Percentiles rank a stretch among this genome's conserved stretches.
Evolutionary conservation across 768 basidiomycete species (phyloP).

Genomic region (Cubamyces lactineus): DNA sequence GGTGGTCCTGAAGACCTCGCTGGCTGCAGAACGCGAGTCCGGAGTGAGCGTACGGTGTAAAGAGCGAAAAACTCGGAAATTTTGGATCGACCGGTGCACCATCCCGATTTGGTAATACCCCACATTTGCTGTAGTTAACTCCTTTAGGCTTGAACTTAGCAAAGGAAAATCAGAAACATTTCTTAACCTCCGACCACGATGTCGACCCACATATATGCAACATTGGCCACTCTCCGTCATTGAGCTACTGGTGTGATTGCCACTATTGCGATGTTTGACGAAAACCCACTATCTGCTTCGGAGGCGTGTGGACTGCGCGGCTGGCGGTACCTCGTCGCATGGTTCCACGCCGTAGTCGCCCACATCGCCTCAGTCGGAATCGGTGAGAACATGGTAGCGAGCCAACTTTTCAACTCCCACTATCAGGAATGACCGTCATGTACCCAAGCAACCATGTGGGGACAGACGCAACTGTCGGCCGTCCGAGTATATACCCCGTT

Average conservation of each 20-base stretch:
- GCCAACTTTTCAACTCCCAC: constrained; percentile 1
- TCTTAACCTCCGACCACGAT: neutral
- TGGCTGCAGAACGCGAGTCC: constrained; percentile 6
- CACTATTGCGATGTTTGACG: neutral
- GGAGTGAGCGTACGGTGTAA: constrained; percentile 5
- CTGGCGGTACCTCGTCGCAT: constrained; percentile 9
- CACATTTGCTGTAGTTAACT: neutral
- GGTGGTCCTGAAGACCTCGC: constrained; percentile 10
- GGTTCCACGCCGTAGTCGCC: constrained; percentile 12
- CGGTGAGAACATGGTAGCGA: constrained; percentile 10
- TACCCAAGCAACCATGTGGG: constrained; percentile 16
- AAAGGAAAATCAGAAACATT: neutral
- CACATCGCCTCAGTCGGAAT: constrained; percentile 13
- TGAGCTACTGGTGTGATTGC: neutral
- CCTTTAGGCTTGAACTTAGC: neutral
- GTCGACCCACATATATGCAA: neutral
- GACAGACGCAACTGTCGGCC: neutral
- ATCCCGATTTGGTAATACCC: constrained; percentile 16
- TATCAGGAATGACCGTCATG: constrained; percentile 8
- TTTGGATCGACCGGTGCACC: constrained; percentile 18
- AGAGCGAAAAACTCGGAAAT: constrained; percentile 15
- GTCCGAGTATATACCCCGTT: neutral
- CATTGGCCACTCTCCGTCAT: neutral
- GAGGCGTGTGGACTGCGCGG: constrained; percentile 13
- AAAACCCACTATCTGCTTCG: constrained; percentile 16